Evolutionary conservation across 306 rosid genomes (phyloP).

Genomic region (Dicorynia guianensis): DNA sequence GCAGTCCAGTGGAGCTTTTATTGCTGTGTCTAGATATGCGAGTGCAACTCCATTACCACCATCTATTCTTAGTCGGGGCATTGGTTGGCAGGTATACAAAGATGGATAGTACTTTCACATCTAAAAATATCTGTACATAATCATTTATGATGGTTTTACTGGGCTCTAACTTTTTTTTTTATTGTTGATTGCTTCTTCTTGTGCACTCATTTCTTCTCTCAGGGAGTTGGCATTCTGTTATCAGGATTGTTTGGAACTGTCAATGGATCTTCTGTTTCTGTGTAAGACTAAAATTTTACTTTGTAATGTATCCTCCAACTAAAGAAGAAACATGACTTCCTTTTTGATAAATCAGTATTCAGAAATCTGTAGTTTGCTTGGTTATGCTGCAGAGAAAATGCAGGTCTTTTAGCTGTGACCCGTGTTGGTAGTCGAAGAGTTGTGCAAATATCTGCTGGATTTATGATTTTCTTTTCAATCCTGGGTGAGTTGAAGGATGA

Average conservation of each 20-base stretch:
- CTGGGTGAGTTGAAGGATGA: conserved; percentile 65
- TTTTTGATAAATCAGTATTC: conserved; percentile 41
- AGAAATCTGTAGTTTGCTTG: conserved; percentile 40
- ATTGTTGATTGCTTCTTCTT: conserved; percentile 6
- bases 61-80: conserved; percentile 89
- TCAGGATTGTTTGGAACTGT: conserved; percentile 95
- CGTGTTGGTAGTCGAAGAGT: conserved; percentile 98
- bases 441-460: conserved; percentile 96
- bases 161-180: too few species aligned
- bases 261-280: conserved; percentile 88
- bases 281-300: conserved; percentile 66
- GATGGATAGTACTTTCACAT: conserved; percentile 9
- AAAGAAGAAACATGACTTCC: conserved; percentile 17
- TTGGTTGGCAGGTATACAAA: conserved; percentile 93
- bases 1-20: conserved; percentile 94
- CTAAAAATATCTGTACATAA: neutral
- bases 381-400: conserved; percentile 75
- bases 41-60: conserved; percentile 96
- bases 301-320: conserved; percentile 20
- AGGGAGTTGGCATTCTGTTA: conserved; percentile 93
- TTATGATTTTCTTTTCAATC: conserved; percentile 98
- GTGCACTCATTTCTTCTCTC: conserved; percentile 43
- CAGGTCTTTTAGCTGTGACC: conserved; percentile 93
- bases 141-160: neutral
- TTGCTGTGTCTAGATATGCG: conserved; percentile 84